These are phyloP conservation scores for Tulasnella sp. DNA, from an alignment of 768 basidiomycete species.

Conservation along the genomic window DNA sequence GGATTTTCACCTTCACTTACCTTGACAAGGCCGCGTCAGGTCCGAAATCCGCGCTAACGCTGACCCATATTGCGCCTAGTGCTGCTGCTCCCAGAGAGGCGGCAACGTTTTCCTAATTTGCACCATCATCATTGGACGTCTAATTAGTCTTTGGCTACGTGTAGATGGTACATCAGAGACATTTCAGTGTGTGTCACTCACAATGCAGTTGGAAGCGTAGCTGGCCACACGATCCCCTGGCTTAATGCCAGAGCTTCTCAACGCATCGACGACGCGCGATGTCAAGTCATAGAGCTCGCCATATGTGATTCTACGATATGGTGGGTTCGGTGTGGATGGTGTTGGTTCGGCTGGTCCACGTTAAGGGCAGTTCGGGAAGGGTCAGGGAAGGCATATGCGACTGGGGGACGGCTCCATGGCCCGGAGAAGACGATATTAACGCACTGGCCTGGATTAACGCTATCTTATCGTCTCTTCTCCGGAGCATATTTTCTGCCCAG, in stretches of 20 bases:
- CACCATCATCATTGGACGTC: background rate
- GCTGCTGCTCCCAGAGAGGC: slow-evolving; percentile 58
- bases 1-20: too few species aligned
- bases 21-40: slow-evolving; percentile 29
- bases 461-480: slow-evolving; percentile 41
- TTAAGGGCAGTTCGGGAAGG: background rate
- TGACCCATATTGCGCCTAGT: slow-evolving; percentile 72
- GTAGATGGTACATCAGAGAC: too few species aligned
- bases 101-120: slow-evolving; percentile 49
- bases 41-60: slow-evolving; percentile 76
- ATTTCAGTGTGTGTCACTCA: too few species aligned
- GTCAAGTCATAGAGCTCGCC: slow-evolving; percentile 47
- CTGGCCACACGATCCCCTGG: slow-evolving; percentile 65
- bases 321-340: slow-evolving; percentile 34
- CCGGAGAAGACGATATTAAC: slow-evolving; percentile 17
- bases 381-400: background rate
- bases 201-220: slow-evolving; percentile 70
- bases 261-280: slow-evolving; percentile 44
- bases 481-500: slow-evolving; percentile 75
- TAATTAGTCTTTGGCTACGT: slow-evolving; percentile 15
- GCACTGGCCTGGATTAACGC: slow-evolving; percentile 62
- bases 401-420: background rate
- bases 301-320: slow-evolving; percentile 39
- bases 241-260: slow-evolving; percentile 40
- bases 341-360: slow-evolving; percentile 47